Evolutionary conservation across 805 yeast species (phyloP).

Genomic region (Brettanomyces sp.): DNA sequence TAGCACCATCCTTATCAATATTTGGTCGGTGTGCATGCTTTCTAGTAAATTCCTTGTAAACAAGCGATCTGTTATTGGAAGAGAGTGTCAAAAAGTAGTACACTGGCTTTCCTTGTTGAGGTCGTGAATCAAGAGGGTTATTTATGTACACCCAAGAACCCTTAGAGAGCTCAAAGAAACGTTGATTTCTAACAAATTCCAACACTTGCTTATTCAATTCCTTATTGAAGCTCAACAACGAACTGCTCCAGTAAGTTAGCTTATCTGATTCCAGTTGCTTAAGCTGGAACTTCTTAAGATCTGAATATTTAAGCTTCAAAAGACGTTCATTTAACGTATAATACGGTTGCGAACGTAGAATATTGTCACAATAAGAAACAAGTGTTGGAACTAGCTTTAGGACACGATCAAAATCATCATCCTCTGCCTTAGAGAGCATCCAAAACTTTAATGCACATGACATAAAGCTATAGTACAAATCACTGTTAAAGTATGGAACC

Average conservation of each 20-base stretch:
- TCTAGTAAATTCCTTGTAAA: conserved; percentile 49
- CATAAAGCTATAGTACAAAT: conserved; percentile 48
- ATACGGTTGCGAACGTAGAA: conserved; percentile 31
- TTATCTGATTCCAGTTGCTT: conserved; percentile 29
- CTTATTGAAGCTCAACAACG: conserved; percentile 39
- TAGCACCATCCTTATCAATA: conserved; percentile 46
- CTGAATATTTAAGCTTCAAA: conserved; percentile 28
- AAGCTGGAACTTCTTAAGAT: conserved; percentile 49
- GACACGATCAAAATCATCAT: conserved; percentile 43
- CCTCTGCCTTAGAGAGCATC: conserved; percentile 51
- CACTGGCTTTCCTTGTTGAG: conserved; percentile 25
- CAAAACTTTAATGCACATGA: conserved; percentile 51
- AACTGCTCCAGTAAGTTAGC: conserved; percentile 33
- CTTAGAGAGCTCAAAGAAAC: conserved; percentile 58
- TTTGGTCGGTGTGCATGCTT: conserved; percentile 42
- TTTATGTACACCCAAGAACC: conserved; percentile 78
- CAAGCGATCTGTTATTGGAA: conserved; percentile 52
- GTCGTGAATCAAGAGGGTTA: conserved; percentile 29
- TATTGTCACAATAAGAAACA: conserved; percentile 32
- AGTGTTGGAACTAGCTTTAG: conserved; percentile 34
- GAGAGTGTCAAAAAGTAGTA: conserved; percentile 51
- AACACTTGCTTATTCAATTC: conserved; percentile 47
- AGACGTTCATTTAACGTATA: conserved; percentile 6
- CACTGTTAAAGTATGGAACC: conserved; percentile 39
- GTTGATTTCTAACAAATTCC: conserved; percentile 67